phyloP scores from a whole-genome alignment of 2,329 filamentous ascomycete genomes.

The Aspergillus thermomutatus region DNA sequence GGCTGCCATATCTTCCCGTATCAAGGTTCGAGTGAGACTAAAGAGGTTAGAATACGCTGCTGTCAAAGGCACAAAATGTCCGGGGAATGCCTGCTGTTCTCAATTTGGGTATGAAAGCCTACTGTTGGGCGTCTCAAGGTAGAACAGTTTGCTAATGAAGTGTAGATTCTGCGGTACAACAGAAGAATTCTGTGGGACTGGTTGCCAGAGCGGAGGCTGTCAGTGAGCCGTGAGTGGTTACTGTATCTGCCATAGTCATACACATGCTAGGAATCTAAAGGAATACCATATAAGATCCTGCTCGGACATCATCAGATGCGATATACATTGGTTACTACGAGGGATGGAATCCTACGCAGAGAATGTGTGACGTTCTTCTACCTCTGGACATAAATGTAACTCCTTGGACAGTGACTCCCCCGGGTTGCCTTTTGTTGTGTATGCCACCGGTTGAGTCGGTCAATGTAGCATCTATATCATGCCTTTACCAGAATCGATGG shows the following conservation, averaged over 20 bases:
- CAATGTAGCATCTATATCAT: constrained; percentile 9
- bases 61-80: constrained; percentile 1
- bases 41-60: constrained; percentile 8
- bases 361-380: constrained; percentile 3
- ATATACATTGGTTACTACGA: constrained; percentile 15
- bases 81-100: constrained; percentile 14
- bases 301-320: constrained; percentile 6
- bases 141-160: too few relatives aligned
- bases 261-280: neutral
- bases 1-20: neutral
- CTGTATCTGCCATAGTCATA: neutral
- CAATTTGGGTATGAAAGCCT: constrained; percentile 7
- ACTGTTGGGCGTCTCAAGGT: too few relatives aligned
- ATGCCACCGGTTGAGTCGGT: too few relatives aligned
- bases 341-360: constrained; percentile 6
- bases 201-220: constrained; percentile 7
- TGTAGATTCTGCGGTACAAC: constrained; percentile 11
- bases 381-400: constrained; percentile 9
- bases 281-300: constrained; percentile 2
- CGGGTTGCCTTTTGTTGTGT: neutral
- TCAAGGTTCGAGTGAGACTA: neutral
- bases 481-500: constrained; percentile 5
- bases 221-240: constrained; percentile 1
- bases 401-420: constrained; percentile 8
- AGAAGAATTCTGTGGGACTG: constrained; percentile 7